A percentile compares a stretch with the other conserved stretches of the same genome.
These are phyloP conservation scores for Saturnispora gosingensis DNA, from an alignment of 805 yeast species.

Conservation along the genomic window DNA sequence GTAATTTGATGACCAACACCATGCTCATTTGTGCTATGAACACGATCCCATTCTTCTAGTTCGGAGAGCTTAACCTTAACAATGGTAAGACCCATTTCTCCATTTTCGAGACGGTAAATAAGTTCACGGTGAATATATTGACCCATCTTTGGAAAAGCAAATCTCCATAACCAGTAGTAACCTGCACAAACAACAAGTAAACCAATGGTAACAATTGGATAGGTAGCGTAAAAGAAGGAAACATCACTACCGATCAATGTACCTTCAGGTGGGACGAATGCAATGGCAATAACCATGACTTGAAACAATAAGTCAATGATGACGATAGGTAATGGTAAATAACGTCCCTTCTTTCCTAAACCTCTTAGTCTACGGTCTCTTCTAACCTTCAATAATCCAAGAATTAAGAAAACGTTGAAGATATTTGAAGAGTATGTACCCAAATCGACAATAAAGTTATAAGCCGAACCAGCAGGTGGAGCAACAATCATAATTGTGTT, in stretches of 20 bases:
- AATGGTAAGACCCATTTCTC: conserved; percentile 33
- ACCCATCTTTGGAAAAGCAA: conserved; percentile 27
- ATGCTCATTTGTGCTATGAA: conserved; percentile 10
- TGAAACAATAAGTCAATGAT: conserved; percentile 28
- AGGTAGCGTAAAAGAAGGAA: conserved; percentile 34
- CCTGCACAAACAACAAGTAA: conserved; percentile 25
- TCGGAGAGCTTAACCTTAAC: conserved; percentile 28
- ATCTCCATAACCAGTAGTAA: conserved; percentile 32
- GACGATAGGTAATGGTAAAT: conserved; percentile 28
- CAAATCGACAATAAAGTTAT: conserved; percentile 69
- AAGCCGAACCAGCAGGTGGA: conserved; percentile 83
- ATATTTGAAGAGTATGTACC: conserved; percentile 76
- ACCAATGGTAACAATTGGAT: conserved; percentile 32
- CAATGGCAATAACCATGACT: conserved; percentile 31
- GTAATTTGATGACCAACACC: conserved; percentile 1
- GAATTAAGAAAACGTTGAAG: conserved; percentile 55
- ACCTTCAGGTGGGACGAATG: conserved; percentile 29
- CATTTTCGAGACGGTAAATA: conserved; percentile 27
- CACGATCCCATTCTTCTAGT: conserved; percentile 28
- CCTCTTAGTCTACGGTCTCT: conserved; percentile 28
- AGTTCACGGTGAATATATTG: conserved; percentile 28
- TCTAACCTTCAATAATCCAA: conserved; percentile 45
- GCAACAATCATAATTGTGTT: conserved; percentile 68
- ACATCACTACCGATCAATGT: conserved; percentile 34
- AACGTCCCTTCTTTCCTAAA: conserved; percentile 27